A percentile compares a stretch with the other conserved stretches of the same genome.
Conservation (phyloP, 2,329 filamentous ascomycete species). For the Monosporascus sp. region DNA sequence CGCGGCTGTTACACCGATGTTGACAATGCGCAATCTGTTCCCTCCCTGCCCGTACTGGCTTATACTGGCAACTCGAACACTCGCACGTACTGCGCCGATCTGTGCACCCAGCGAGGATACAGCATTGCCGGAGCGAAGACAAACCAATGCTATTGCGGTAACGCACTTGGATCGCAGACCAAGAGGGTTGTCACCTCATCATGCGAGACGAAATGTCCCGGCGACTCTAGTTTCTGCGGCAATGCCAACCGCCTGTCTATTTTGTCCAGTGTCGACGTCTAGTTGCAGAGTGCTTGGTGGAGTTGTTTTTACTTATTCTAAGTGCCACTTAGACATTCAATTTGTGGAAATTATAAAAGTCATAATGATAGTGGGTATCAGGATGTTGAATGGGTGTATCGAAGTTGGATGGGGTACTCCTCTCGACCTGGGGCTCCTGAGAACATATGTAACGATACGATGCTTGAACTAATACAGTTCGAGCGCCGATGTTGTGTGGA, state of each 20-base stretch:
- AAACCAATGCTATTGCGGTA: slow-evolving; percentile 1
- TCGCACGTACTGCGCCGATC: slow-evolving; percentile 1
- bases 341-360: too few relatives aligned
- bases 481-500: too few relatives aligned
- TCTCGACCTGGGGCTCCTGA: too few relatives aligned
- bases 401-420: too few relatives aligned
- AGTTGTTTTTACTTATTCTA: too few relatives aligned
- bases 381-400: too few relatives aligned
- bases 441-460: too few relatives aligned
- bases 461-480: too few relatives aligned
- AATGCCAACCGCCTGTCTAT: slow-evolving; percentile 1
- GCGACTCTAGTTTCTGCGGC: slow-evolving; percentile 1
- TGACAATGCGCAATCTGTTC: slow-evolving; percentile 1
- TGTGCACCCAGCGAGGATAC: slow-evolving; percentile 1
- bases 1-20: slow-evolving; percentile 2
- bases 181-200: slow-evolving; percentile 2
- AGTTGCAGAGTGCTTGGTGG: not conserved
- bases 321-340: too few relatives aligned
- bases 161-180: slow-evolving; percentile 1
- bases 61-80: slow-evolving; percentile 1
- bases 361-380: too few relatives aligned
- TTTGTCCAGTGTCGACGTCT: slow-evolving; percentile 1
- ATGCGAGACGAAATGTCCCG: slow-evolving; percentile 1
- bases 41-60: not conserved
- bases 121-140: not conserved